Evolutionary conservation across 805 yeast species (phyloP), one percentile per base, ranked within the genome.

Genomic region (Wickerhamiella vanderwaltii): DNA sequence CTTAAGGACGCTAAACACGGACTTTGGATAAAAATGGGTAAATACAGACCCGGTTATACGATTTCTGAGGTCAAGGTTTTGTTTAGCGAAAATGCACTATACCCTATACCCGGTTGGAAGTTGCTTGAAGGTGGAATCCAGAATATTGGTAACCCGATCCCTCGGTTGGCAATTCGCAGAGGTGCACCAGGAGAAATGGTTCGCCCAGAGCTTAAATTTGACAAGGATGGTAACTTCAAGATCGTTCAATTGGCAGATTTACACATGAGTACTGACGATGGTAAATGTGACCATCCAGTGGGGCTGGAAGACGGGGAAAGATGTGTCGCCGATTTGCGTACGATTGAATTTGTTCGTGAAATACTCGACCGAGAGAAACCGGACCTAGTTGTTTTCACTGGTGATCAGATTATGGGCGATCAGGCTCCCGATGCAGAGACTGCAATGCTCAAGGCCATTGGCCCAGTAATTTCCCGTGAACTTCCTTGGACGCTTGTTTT

Each of bases 321-420:
- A 9, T 91, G 97, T 55, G 61, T 69, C 46, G 97, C 97, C 0
- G 98, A 86, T 57, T 70, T 71, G 1, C 67, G 78, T 35, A 84
- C 97, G 0, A 45, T 71, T 23, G 51, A 57, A 5, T 85, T 87
- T 52, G 53, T 88, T 7, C 65, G 73, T 5, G 57, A 57, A 16
- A 80, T 82, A 0, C 61, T 88, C 35, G 87, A 82, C 43, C 45
- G 68, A 1, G 97, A 91, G 57, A 58, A 68, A 25, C 97, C 98
- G 0, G 87, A 91, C 55, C 58, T 87, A 20, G 91, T 85, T 0
- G 84, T 86, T 0, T 64, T 85, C 44, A 77, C 95, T 0, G 98
- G 98, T 5, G 98, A 88, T 61, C 95, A 85, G 58, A 69, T 88
- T 1, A 83, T 74, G 69, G 97, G 97, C 2, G 77, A 72, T 30